phyloP scores from a whole-genome alignment of 192 early-diverging fungal species.

The Podila minutissima region DNA sequence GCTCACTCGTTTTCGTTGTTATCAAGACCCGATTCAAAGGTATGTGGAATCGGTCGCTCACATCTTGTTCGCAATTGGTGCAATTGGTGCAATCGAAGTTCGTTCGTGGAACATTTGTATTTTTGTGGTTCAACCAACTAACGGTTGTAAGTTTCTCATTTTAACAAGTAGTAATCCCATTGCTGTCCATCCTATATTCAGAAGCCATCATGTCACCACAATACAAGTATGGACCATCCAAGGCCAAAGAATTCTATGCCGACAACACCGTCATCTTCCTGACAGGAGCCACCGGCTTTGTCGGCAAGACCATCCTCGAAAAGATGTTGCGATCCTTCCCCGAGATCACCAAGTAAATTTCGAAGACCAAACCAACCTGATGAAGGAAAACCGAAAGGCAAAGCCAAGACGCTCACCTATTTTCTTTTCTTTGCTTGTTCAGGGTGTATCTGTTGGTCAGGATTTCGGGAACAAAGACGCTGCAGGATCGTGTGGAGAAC shows the following conservation, averaged over 20 bases:
- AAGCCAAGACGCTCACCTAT: background rate
- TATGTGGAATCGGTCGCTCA: too few relatives aligned
- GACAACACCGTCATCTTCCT: conserved; percentile 54
- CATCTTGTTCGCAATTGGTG: too few relatives aligned
- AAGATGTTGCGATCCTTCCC: conserved; percentile 54
- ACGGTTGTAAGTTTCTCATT: too few relatives aligned
- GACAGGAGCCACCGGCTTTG: conserved; percentile 63
- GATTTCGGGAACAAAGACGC: conserved; percentile 39
- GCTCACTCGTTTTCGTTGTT: too few relatives aligned
- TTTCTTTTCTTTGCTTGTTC: background rate
- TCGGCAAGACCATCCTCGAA: conserved; percentile 63
- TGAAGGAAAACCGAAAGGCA: too few relatives aligned
- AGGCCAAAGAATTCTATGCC: conserved; percentile 41
- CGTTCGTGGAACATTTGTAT: too few relatives aligned
- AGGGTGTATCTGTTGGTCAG: conserved; percentile 41
- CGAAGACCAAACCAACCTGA: background rate
- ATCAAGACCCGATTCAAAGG: too few relatives aligned
- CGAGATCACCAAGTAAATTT: conserved; percentile 45
- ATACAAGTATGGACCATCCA: conserved; percentile 29
- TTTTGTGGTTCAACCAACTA: too few relatives aligned
- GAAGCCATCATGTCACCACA: conserved; percentile 5
- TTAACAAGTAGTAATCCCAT: too few relatives aligned
- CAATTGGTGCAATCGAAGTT: too few relatives aligned
- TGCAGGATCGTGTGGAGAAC: conserved; percentile 36
- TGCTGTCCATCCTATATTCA: background rate